Percentiles rank a stretch among this genome's conserved stretches.
phyloP scores from a whole-genome alignment of 2,329 filamentous ascomycete species.

The Lachnellula occidentalis region DNA sequence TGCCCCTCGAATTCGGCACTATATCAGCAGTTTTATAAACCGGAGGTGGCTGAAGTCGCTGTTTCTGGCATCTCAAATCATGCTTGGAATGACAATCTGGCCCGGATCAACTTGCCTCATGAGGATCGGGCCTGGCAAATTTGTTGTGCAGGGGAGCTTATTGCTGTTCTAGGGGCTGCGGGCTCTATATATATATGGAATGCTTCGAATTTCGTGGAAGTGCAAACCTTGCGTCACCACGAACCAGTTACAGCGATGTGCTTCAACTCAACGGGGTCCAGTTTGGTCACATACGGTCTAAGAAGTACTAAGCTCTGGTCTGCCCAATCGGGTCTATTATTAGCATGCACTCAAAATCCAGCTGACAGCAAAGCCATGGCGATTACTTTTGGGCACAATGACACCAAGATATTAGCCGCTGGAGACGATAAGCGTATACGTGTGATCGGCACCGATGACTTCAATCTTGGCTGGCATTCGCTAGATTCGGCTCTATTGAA shows the following conservation, averaged over 20 bases:
- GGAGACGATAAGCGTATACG: background rate
- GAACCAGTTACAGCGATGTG: constrained; percentile 11
- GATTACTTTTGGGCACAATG: constrained; percentile 2
- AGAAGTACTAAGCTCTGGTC: constrained; percentile 13
- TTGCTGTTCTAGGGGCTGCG: constrained; percentile 4
- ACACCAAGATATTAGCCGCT: background rate
- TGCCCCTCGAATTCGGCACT: constrained; percentile 35
- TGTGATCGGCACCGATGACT: background rate
- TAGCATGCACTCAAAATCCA: constrained; percentile 2
- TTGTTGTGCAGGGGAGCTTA: background rate
- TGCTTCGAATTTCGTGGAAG: constrained; percentile 8
- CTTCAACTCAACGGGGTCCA: constrained; percentile 4
- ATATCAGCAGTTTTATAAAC: constrained; percentile 30
- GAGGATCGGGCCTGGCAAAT: background rate
- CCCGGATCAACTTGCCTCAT: background rate
- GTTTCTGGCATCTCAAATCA: constrained; percentile 5
- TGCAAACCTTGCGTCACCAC: constrained; percentile 1
- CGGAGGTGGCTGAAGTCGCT: background rate
- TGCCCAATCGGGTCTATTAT: constrained; percentile 1
- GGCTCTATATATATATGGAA: constrained; percentile 8
- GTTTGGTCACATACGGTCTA: constrained; percentile 9
- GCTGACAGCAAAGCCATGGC: constrained; percentile 1
- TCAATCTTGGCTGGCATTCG: background rate
- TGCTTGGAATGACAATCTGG: constrained; percentile 12
- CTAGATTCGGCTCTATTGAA: background rate